Evolutionary conservation across 2,329 filamentous ascomycete species (phyloP).

Genomic region (Pseudocercospora vitis): DNA sequence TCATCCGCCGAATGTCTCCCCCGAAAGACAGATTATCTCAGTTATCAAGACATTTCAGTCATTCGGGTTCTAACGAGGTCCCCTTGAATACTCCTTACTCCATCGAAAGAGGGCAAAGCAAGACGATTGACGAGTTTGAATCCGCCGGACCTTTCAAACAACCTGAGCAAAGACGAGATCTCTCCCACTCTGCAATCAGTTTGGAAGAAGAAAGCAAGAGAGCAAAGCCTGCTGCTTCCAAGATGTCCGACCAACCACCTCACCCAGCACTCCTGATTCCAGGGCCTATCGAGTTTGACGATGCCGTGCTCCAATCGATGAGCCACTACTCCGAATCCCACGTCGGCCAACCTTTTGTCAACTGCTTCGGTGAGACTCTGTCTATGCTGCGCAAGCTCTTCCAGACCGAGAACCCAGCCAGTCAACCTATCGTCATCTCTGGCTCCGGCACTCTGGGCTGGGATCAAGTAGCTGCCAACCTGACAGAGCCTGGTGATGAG

Average conservation of each 20-base stretch:
- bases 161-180: slow-evolving; percentile 29
- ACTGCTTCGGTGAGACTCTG: slow-evolving; percentile 85
- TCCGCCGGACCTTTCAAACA: slow-evolving; percentile 23
- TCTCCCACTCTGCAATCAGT: slow-evolving; percentile 29
- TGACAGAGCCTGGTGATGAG: slow-evolving; percentile 84
- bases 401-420: slow-evolving; percentile 76
- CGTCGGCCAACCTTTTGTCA: slow-evolving; percentile 84
- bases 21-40: slow-evolving; percentile 49
- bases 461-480: slow-evolving; percentile 93
- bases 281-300: slow-evolving; percentile 96
- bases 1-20: slow-evolving; percentile 30
- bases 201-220: slow-evolving; percentile 32
- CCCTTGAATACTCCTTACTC: slow-evolving; percentile 65
- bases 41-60: slow-evolving; percentile 62
- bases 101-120: slow-evolving; percentile 55
- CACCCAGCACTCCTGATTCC: slow-evolving; percentile 86
- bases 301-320: slow-evolving; percentile 94
- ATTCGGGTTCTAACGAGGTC: slow-evolving; percentile 52
- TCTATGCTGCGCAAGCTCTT: slow-evolving; percentile 89
- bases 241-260: slow-evolving; percentile 59
- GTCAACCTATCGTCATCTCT: slow-evolving; percentile 90
- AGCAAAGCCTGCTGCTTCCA: slow-evolving; percentile 34
- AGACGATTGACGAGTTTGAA: slow-evolving; percentile 34
- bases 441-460: slow-evolving; percentile 95
- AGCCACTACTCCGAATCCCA: slow-evolving; percentile 95